Base-by-base conservation (phyloP, 768 basidiomycete species). In the Lentinula edodes region DNA sequence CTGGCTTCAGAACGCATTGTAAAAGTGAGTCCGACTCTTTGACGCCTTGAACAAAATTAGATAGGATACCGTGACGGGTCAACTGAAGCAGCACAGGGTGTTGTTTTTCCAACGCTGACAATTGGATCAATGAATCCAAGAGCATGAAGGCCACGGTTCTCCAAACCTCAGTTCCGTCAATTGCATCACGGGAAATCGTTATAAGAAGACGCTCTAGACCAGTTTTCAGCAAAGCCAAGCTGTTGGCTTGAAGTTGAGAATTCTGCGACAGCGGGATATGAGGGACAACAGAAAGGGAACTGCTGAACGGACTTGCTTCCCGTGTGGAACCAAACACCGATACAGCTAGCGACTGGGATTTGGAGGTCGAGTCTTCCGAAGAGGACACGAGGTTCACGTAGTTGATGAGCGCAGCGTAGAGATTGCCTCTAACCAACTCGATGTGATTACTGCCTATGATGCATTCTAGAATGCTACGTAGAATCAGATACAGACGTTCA, bases 151-250 rank as follows among this genome's bases (percentile, higher is more conserved):
- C 92, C 15, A 98, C 86, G 2, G 95, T 95, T 74, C 93, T 93
- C 96, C 96, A 98, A 2, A 98, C 92, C 72, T 98, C 95, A 16
- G 91, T 87, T 6, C 95, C 95, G 65, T 97, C 95, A 58, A 93
- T 90, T 1, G 94, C 95, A 69, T 98, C 96, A n/a, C 93, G 81
- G 20, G 91, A 85, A 42, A 96, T 78, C 41, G 85, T 80, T 0
- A 84, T 74, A 0, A 94, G 79, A 18, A 98, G 74, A 5, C 89
- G 81, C 58, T 96, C 95, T 66, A 89, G 79, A 39, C 78, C 78
- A 5, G 80, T 74, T 66, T 87, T 89, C 70, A 98, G 75, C 60
- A 89, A 77, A 0, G 81, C 73, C 9, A 94, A 70, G 63, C 88
- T 89, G 4, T 87, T 85, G 5, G 73, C 68, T 61, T 90, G 83